phyloP scores from a whole-genome alignment of 441 rosid genomes.

The Macaranga tanarius region DNA sequence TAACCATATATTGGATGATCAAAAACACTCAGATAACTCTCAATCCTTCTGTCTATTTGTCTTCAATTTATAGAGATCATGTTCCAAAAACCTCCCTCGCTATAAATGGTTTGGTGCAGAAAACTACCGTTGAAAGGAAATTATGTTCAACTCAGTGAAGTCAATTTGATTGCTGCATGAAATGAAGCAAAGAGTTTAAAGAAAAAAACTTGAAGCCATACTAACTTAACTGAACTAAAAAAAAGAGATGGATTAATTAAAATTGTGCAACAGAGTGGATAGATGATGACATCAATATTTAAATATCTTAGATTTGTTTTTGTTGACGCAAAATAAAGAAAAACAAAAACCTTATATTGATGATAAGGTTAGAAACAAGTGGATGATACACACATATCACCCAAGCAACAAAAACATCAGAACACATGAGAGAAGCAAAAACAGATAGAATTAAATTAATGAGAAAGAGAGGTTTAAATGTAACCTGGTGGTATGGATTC shows the following conservation, averaged over 20 bases:
- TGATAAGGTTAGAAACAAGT: not conserved
- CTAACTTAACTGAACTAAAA: too few species aligned
- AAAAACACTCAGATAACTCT: not conserved
- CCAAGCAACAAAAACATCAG: not conserved
- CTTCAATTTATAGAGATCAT: constrained; percentile 7
- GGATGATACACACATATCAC: not conserved
- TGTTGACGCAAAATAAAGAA: not conserved
- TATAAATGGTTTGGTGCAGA: not conserved
- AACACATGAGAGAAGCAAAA: not conserved
- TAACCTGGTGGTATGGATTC: constrained; percentile 45
- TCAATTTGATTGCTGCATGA: constrained; percentile 33
- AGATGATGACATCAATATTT: not conserved
- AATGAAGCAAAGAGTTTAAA: constrained; percentile 7
- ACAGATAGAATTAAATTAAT: not conserved
- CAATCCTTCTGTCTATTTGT: not conserved
- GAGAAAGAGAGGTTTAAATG: not conserved
- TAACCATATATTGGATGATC: not conserved
- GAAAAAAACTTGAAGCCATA: not conserved
- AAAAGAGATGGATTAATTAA: too few species aligned
- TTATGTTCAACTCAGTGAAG: constrained; percentile 13
- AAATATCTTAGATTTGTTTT: not conserved
- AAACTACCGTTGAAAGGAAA: not conserved
- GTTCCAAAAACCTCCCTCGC: not conserved
- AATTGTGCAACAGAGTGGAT: too few species aligned
- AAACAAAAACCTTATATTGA: not conserved